Conservation (phyloP, 2,329 filamentous ascomycete species). For the Dichotomopilus funicola region DNA sequence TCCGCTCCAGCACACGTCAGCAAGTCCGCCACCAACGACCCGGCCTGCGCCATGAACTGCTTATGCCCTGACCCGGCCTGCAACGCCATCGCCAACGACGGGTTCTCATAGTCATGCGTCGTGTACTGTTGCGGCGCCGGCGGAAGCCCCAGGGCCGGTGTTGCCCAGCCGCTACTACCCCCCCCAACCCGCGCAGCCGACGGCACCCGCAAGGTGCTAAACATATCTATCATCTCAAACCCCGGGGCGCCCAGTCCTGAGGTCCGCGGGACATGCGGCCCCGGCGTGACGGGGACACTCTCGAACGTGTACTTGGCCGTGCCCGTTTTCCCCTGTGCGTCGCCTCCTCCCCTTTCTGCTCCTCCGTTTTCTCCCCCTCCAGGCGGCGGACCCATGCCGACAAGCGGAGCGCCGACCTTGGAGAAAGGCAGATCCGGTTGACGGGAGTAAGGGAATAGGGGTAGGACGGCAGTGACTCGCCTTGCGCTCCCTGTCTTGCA, state of each 20-base stretch:
- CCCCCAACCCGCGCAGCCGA: not conserved
- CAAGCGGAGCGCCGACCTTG: conserved; percentile 82
- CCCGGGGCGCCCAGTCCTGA: conserved; percentile 55
- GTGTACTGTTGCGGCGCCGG: conserved; percentile 35
- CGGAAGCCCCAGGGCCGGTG: not conserved
- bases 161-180: conserved; percentile 3
- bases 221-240: conserved; percentile 56
- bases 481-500: conserved; percentile 84
- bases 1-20: conserved; percentile 93
- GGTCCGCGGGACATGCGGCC: conserved; percentile 60
- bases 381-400: conserved; percentile 26
- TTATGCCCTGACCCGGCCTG: conserved; percentile 89
- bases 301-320: conserved; percentile 68
- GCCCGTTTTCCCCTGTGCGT: conserved; percentile 17
- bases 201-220: not conserved
- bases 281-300: conserved; percentile 80
- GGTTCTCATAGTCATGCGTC: conserved; percentile 60
- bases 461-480: conserved; percentile 87
- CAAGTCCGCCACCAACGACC: conserved; percentile 88
- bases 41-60: conserved; percentile 96
- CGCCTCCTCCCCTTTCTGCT: not conserved
- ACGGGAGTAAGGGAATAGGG: conserved; percentile 92
- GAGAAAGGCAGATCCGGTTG: conserved; percentile 97
- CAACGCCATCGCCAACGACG: conserved; percentile 49
- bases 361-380: not conserved